These are phyloP conservation scores for Nidularia pulvinata DNA, from an alignment of 768 basidiomycete genomes.

Conservation along the genomic window DNA sequence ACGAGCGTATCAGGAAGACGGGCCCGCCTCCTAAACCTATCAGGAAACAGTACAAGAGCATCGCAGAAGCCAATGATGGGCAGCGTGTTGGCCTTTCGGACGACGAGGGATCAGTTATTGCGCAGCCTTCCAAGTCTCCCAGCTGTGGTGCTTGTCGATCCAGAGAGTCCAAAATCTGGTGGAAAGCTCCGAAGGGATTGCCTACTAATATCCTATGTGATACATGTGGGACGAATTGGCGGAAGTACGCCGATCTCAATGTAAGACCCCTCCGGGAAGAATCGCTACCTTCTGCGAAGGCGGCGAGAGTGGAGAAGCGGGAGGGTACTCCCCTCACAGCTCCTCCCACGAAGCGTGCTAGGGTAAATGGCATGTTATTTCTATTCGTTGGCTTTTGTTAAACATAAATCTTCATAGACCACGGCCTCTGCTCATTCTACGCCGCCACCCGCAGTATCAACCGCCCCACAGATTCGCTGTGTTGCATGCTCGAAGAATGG, in stretches of 20 bases:
- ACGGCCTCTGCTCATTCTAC: constrained; percentile 53
- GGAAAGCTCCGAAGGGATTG: constrained; percentile 92
- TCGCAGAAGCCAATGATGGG: constrained; percentile 36
- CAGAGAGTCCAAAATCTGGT: constrained; percentile 80
- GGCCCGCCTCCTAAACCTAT: constrained; percentile 33
- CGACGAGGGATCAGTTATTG: constrained; percentile 78
- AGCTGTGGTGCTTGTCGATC: constrained; percentile 87
- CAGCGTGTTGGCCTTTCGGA: constrained; percentile 57
- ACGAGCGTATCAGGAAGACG: constrained; percentile 42
- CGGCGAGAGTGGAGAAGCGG: constrained; percentile 57
- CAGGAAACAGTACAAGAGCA: constrained; percentile 30
- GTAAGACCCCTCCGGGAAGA: constrained; percentile 75
- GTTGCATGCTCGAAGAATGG: constrained; percentile 75
- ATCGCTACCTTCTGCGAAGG: constrained; percentile 48
- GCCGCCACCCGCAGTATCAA: constrained; percentile 57
- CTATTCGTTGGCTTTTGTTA: background rate
- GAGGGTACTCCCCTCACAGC: constrained; percentile 54
- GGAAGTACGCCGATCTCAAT: constrained; percentile 91
- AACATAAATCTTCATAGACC: constrained; percentile 27
- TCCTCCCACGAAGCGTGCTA: constrained; percentile 41
- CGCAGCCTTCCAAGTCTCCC: constrained; percentile 49
- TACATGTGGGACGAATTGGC: constrained; percentile 83
- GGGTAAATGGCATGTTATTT: constrained; percentile 26
- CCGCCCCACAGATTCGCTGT: constrained; percentile 69
- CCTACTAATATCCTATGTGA: constrained; percentile 80